Conservation (phyloP, 2,329 filamentous ascomycete species). For the Neonectria faginata region DNA sequence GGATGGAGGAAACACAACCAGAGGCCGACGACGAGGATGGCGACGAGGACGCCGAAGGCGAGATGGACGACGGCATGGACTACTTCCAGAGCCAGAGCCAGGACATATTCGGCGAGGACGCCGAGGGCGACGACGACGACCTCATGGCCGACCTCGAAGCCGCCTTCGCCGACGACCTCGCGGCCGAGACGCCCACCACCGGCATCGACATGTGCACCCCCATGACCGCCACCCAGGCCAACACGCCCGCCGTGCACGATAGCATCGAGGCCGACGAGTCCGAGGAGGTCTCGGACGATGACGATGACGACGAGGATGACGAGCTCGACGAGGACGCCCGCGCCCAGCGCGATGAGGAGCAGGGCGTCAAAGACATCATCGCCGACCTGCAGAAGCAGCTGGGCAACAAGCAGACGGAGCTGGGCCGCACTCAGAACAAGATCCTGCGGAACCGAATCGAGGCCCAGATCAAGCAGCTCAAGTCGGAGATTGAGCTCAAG, state of each 20-base stretch:
- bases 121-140: slow-evolving; percentile 59
- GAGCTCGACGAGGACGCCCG: slow-evolving; percentile 67
- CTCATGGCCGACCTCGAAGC: slow-evolving; percentile 68
- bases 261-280: slow-evolving; percentile 57
- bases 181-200: slow-evolving; percentile 57
- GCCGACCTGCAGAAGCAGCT: slow-evolving; percentile 65
- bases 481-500: slow-evolving; percentile 59
- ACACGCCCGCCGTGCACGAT: slow-evolving; percentile 60
- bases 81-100: slow-evolving; percentile 52
- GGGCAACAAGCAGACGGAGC: slow-evolving; percentile 57
- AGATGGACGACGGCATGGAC: slow-evolving; percentile 57
- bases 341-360: slow-evolving; percentile 61
- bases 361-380: slow-evolving; percentile 68
- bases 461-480: slow-evolving; percentile 61
- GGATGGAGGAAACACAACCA: slow-evolving; percentile 66
- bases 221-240: slow-evolving; percentile 55
- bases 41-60: slow-evolving; percentile 65
- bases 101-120: slow-evolving; percentile 48
- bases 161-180: slow-evolving; percentile 58
- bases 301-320: slow-evolving; percentile 65
- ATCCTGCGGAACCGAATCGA: slow-evolving; percentile 64
- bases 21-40: slow-evolving; percentile 56
- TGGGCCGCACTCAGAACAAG: slow-evolving; percentile 57
- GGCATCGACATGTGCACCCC: slow-evolving; percentile 60
- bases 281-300: slow-evolving; percentile 56